A percentile compares a stretch with the other conserved stretches of the same genome.
These are phyloP conservation scores for Xylariaceae sp. DNA, from an alignment of 2,329 filamentous ascomycete genomes.

Conservation along the genomic window DNA sequence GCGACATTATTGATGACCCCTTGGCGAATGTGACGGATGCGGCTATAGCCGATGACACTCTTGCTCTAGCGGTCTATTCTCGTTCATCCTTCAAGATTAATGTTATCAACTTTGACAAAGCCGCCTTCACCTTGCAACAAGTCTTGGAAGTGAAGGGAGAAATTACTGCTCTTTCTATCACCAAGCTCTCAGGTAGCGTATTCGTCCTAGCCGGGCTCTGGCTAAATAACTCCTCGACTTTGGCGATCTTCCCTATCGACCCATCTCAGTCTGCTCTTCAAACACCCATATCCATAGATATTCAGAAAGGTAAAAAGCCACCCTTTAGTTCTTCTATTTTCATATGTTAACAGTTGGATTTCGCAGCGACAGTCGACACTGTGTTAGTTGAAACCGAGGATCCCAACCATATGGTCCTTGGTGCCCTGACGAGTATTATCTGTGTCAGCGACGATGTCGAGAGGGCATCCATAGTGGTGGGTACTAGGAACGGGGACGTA, in stretches of 20 bases:
- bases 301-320: constrained; percentile 26
- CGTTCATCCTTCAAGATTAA: constrained; percentile 47
- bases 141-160: constrained; percentile 51
- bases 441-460: constrained; percentile 37
- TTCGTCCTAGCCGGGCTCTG: constrained; percentile 36
- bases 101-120: constrained; percentile 45
- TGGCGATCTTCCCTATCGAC: constrained; percentile 32
- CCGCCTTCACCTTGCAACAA: constrained; percentile 37
- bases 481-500: constrained; percentile 60
- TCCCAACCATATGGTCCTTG: constrained; percentile 33
- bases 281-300: constrained; percentile 15
- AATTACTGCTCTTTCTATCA: constrained; percentile 52
- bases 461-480: constrained; percentile 47
- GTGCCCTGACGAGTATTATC: constrained; percentile 55
- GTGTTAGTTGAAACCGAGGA: constrained; percentile 1
- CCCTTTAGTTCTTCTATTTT: not conserved
- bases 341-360: constrained; percentile 2
- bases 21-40: constrained; percentile 50
- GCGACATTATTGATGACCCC: constrained; percentile 41
- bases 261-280: not conserved
- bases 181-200: constrained; percentile 20
- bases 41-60: constrained; percentile 43
- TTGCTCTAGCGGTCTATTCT: constrained; percentile 52
- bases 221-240: constrained; percentile 21
- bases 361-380: not conserved